These are phyloP conservation scores for Aspergillus sclerotiicarbonarius DNA, from an alignment of 495 filamentous ascomycete genomes.

Conservation along the genomic window DNA sequence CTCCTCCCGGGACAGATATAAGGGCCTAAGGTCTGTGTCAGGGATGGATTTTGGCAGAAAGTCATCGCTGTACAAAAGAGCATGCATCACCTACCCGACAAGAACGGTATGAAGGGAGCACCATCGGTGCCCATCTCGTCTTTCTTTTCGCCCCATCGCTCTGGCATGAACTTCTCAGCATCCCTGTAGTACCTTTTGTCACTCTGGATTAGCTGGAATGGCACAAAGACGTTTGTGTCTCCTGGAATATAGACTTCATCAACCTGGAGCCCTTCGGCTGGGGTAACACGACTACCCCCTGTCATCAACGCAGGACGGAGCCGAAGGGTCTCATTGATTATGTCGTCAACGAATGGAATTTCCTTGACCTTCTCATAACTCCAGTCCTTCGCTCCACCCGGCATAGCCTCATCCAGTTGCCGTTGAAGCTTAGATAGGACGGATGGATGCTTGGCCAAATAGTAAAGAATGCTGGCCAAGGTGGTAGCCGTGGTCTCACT, in stretches of 20 bases:
- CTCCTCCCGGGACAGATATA: constrained; percentile 29
- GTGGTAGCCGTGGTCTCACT: no score
- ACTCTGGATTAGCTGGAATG: constrained; percentile 34
- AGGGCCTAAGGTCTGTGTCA: constrained; percentile 13
- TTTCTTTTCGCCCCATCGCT: constrained; percentile 48
- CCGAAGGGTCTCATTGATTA: constrained; percentile 52
- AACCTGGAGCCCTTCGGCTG: constrained; percentile 43
- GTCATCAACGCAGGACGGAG: constrained; percentile 43
- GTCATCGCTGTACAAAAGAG: neutral
- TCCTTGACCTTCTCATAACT: constrained; percentile 22
- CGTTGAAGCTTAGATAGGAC: no score
- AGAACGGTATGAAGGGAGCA: constrained; percentile 51
- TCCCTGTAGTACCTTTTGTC: constrained; percentile 32
- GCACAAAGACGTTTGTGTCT: constrained; percentile 33
- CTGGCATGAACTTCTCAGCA: constrained; percentile 49
- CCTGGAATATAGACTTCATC: constrained; percentile 47
- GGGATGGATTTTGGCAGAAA: constrained; percentile 6
- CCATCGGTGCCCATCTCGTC: constrained; percentile 45
- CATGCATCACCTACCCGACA: constrained; percentile 28
- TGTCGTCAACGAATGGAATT: constrained; percentile 37
- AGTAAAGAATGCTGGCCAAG: no score
- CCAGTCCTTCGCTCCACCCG: constrained; percentile 14
- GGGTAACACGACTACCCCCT: constrained; percentile 38
- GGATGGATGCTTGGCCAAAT: no score
- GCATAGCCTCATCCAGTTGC: constrained; percentile 15